Base-by-base conservation (phyloP, 495 filamentous ascomycete species). In the Penicillium canariense region DNA sequence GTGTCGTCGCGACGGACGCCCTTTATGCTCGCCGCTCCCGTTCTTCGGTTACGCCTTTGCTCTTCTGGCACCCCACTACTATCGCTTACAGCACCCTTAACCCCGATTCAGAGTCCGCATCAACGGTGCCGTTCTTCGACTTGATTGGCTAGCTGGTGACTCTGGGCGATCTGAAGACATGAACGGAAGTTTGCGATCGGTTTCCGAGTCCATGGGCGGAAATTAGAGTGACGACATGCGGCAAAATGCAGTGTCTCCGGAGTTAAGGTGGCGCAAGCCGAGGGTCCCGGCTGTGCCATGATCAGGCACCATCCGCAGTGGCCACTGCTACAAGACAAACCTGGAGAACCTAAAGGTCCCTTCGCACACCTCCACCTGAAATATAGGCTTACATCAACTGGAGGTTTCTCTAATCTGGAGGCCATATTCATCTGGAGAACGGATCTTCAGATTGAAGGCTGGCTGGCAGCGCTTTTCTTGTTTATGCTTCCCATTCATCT, bases 261-360 rank as follows among this genome's bases (percentile, higher is more conserved):
- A 53, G 27, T 53, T 53, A 53, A 53, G 38, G 36, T 54, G 40
- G 35, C 23, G 46, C 36, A 40, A 9, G 51, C 34, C 46, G 47
- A 61, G 5, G 17, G 17, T 32, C 26, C 4, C 9, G 6, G 12
- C 5, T 32, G 30, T 12, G 30, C 22, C 3, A 27, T 22, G 20
- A 30, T 17, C n/a, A 15, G 25, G 20, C 20, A 40, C 18, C 18
- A 12, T 11, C 25, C n/a, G n/a, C n/a, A n/a, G n/a, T n/a, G n/a
- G n/a, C n/a, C n/a, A n/a, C n/a, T n/a, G n/a, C n/a, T n/a, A n/a
- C n/a, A n/a, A n/a, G n/a, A n/a, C n/a, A n/a, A n/a, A n/a, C n/a
- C n/a, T n/a, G n/a, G n/a, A n/a, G n/a, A n/a, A n/a, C n/a, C n/a
- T n/a, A n/a, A n/a, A n/a, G n/a, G n/a, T n/a, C n/a, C n/a, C n/a